Conservation (phyloP, 805 yeast species). For the Allodekkera sacchari region DNA sequence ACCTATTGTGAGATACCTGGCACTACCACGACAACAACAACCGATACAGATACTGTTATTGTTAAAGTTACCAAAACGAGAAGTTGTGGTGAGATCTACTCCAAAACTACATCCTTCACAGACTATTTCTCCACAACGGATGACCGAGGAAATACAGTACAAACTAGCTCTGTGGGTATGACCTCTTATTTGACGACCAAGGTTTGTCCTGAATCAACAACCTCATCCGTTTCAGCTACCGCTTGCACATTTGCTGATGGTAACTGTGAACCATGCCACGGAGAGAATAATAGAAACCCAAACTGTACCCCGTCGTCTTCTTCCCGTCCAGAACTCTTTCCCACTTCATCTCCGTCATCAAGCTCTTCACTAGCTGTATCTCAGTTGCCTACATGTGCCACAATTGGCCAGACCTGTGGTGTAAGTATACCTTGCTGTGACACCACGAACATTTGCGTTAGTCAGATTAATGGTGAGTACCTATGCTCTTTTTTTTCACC, state of each 20-base stretch:
- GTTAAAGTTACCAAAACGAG: not conserved
- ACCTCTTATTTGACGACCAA: constrained; percentile 4
- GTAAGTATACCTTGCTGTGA: no score
- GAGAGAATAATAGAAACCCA: no score
- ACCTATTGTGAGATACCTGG: constrained; percentile 18
- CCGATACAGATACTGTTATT: constrained; percentile 7
- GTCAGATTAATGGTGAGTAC: no score
- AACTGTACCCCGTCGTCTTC: no score
- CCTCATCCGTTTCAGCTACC: constrained; percentile 1
- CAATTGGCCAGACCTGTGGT: no score
- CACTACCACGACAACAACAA: constrained; percentile 6
- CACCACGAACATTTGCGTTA: no score
- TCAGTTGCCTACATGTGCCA: no score
- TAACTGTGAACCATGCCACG: no score
- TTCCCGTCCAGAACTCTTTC: not conserved
- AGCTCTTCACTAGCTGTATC: no score
- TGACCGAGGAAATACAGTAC: not conserved
- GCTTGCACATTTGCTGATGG: no score
- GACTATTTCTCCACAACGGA: not conserved
- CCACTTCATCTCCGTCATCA: not conserved
- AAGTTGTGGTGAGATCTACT: constrained; percentile 2
- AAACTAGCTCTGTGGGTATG: not conserved
- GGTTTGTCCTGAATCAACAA: constrained; percentile 1
- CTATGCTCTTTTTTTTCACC: no score
- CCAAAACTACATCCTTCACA: not conserved